Conservation (phyloP, 306 rosid species). For the Cicer arietinum region DNA sequence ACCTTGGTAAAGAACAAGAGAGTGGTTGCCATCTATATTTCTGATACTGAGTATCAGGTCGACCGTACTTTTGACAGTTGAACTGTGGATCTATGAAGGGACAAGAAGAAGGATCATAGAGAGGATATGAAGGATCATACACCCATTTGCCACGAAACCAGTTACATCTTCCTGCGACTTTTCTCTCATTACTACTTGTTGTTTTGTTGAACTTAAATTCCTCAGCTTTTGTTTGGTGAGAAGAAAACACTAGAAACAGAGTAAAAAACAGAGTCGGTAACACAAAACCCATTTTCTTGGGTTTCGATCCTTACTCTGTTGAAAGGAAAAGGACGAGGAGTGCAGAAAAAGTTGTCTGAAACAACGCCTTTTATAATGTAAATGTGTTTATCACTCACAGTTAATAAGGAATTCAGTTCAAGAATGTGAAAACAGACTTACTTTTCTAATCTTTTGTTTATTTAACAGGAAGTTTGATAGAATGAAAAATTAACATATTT, state of each 20-base stretch:
- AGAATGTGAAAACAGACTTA: conserved; percentile 42
- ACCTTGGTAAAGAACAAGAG: conserved; percentile 85
- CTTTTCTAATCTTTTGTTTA: not conserved
- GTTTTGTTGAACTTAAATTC: conserved; percentile 32
- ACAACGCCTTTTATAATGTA: conserved; percentile 56
- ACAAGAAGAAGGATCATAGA: conserved; percentile 68
- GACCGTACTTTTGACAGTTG: conserved; percentile 85
- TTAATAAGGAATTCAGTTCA: not conserved
- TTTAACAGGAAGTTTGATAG: not conserved
- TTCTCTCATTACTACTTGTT: conserved; percentile 39
- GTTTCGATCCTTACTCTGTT: conserved; percentile 47
- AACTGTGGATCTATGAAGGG: conserved; percentile 94
- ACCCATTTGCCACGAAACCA: conserved; percentile 74
- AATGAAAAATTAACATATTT: not conserved
- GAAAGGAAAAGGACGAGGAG: conserved; percentile 43
- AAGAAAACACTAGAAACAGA: conserved; percentile 42
- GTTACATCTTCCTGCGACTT: conserved; percentile 71
- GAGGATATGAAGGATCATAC: conserved; percentile 80
- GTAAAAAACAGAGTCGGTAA: conserved; percentile 42
- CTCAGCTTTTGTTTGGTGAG: conserved; percentile 58
- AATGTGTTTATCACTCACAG: not conserved
- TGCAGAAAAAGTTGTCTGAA: conserved; percentile 55
- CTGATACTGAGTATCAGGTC: conserved; percentile 74
- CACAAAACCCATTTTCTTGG: conserved; percentile 74
- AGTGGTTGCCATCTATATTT: conserved; percentile 89